Percentiles rank a stretch among this genome's conserved stretches.
phyloP scores from a whole-genome alignment of 2,329 filamentous ascomycete species.

The Botrytis paeoniae region DNA sequence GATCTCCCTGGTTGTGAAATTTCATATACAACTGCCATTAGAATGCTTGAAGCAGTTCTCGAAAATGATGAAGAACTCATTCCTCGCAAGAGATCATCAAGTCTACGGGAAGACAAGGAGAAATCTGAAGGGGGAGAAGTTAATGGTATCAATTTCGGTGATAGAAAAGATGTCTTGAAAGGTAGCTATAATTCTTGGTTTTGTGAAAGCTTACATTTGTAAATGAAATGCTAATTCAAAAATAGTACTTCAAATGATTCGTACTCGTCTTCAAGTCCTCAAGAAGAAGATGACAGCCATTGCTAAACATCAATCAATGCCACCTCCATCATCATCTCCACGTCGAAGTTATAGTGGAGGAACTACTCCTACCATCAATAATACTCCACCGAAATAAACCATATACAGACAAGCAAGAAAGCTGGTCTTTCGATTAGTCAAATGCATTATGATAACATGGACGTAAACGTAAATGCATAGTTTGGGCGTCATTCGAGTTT shows the following conservation, averaged over 20 bases:
- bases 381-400: slow-evolving; percentile 34
- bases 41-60: slow-evolving; percentile 91
- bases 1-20: slow-evolving; percentile 86
- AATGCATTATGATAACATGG: slow-evolving; percentile 13
- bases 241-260: slow-evolving; percentile 62
- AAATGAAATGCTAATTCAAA: not conserved
- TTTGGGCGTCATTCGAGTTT: slow-evolving; percentile 12
- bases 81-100: slow-evolving; percentile 43
- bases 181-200: slow-evolving; percentile 49
- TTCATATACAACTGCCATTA: slow-evolving; percentile 87
- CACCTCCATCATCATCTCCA: slow-evolving; percentile 30
- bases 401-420: not conserved
- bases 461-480: slow-evolving; percentile 2
- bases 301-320: slow-evolving; percentile 43
- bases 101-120: slow-evolving; percentile 46
- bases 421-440: slow-evolving; percentile 9
- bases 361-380: slow-evolving; percentile 36
- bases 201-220: slow-evolving; percentile 24
- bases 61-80: slow-evolving; percentile 69
- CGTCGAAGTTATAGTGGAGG: slow-evolving; percentile 36
- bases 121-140: slow-evolving; percentile 44
- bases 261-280: slow-evolving; percentile 52
- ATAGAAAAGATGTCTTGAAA: slow-evolving; percentile 69
- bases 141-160: slow-evolving; percentile 61
- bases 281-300: slow-evolving; percentile 62